These are phyloP conservation scores for Adansonia gregorii DNA, from an alignment of 441 rosid genomes.

Conservation along the genomic window DNA sequence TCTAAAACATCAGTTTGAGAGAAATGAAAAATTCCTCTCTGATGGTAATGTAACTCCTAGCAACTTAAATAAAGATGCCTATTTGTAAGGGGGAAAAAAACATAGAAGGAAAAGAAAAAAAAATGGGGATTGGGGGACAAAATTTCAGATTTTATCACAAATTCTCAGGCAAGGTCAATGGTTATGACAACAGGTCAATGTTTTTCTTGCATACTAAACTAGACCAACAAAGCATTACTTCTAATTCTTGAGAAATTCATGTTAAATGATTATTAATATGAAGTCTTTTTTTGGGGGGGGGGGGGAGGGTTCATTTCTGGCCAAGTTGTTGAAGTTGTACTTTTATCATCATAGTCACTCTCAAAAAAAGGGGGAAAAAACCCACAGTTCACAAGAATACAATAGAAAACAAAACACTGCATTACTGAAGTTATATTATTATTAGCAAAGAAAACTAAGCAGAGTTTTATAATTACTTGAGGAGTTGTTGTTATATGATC, in stretches of 20 bases:
- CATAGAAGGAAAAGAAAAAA: not conserved
- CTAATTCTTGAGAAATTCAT: not conserved
- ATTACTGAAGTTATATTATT: not conserved
- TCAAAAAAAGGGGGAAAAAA: too few relatives aligned
- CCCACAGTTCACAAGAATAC: not conserved
- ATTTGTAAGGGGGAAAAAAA: not conserved
- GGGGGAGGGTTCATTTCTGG: not conserved
- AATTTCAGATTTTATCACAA: not conserved
- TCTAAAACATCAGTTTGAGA: constrained; percentile 11
- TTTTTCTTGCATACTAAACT: not conserved
- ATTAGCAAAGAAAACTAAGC: constrained; percentile 16
- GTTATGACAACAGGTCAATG: not conserved
- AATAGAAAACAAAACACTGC: not conserved
- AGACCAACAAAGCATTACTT: not conserved
- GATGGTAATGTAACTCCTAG: not conserved
- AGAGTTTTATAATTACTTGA: not conserved
- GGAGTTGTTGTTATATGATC: not conserved
- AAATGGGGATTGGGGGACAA: not conserved
- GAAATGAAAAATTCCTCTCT: not conserved
- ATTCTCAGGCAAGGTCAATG: not conserved
- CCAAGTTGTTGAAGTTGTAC: not conserved
- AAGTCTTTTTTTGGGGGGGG: not conserved
- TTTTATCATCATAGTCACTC: not conserved
- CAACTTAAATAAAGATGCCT: not conserved
- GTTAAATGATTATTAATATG: not conserved